A percentile compares a stretch with the other conserved stretches of the same genome.
These are phyloP conservation scores for Biscogniauxia mediterranea DNA, from an alignment of 2,329 filamentous ascomycete species.

Conservation along the genomic window DNA sequence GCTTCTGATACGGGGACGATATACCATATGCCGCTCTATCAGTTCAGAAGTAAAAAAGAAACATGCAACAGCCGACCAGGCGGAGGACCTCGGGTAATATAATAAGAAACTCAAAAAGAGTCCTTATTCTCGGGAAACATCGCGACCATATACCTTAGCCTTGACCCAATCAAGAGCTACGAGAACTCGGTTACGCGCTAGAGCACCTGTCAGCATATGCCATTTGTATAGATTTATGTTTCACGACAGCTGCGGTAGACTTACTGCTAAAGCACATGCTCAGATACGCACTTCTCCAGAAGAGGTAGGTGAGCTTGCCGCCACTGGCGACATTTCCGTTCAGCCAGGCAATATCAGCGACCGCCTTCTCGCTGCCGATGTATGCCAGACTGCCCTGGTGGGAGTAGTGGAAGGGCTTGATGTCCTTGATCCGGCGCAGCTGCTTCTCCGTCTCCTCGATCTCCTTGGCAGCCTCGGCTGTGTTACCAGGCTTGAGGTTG, in stretches of 20 bases:
- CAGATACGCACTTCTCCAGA: constrained; percentile 97
- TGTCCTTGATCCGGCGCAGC: constrained; percentile 84
- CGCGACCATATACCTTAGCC: constrained; percentile 93
- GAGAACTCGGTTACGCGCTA: constrained; percentile 89
- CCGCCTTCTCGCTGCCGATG: constrained; percentile 96
- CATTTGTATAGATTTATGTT: not conserved
- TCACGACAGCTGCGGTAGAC: constrained; percentile 39
- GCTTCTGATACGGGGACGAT: not conserved
- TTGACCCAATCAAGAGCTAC: constrained; percentile 96
- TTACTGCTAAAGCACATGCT: constrained; percentile 99
- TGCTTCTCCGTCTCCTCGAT: constrained; percentile 87
- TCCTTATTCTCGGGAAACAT: constrained; percentile 77
- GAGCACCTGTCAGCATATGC: constrained; percentile 18
- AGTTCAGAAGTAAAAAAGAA: not conserved
- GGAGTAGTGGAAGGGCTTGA: constrained; percentile 97
- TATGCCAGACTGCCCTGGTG: constrained; percentile 97
- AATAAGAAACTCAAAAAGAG: not conserved
- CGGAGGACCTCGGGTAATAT: not conserved
- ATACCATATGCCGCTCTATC: not conserved
- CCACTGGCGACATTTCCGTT: constrained; percentile 94
- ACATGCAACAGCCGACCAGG: not conserved
- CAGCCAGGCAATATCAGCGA: constrained; percentile 96
- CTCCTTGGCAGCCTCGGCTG: constrained; percentile 66
- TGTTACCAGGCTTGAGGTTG: constrained; percentile 61
- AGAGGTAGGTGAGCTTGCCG: constrained; percentile 92